Evolutionary conservation across 148 eudicot species (phyloP).

Genomic region (Gaultheria prostrata): DNA sequence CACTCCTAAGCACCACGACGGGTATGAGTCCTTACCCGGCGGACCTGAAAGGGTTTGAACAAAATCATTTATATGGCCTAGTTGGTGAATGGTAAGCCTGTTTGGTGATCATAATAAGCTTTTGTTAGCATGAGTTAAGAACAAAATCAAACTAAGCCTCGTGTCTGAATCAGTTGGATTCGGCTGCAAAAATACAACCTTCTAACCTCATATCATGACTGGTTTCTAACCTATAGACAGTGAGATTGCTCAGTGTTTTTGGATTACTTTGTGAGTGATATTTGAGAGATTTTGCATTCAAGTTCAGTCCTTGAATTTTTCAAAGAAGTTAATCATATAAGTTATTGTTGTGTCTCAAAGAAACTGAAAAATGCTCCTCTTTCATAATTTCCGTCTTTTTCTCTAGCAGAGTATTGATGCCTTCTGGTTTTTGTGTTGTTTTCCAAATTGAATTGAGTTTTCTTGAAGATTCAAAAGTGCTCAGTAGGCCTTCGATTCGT

Average conservation of each 20-base stretch:
- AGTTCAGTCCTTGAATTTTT: background rate
- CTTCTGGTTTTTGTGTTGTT: background rate
- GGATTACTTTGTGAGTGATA: background rate
- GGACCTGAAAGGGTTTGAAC: slow-evolving; percentile 66
- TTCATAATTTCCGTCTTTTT: background rate
- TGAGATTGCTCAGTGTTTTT: background rate
- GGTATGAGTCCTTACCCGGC: slow-evolving; percentile 56
- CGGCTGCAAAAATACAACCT: background rate
- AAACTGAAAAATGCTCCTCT: background rate
- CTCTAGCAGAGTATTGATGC: background rate
- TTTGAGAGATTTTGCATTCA: background rate
- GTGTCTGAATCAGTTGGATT: background rate
- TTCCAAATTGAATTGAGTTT: background rate
- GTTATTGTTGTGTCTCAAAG: background rate
- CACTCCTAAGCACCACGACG: slow-evolving; percentile 44
- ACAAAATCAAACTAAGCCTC: background rate
- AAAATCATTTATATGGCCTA: background rate
- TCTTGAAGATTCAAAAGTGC: background rate
- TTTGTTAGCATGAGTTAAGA: background rate
- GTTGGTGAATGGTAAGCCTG: background rate
- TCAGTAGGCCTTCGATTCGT: background rate
- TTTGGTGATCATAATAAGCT: background rate
- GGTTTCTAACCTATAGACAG: background rate
- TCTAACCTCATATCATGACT: background rate
- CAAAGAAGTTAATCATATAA: background rate